phyloP scores from a whole-genome alignment of 768 basidiomycete genomes.

The Boletus tylopilopsis region DNA sequence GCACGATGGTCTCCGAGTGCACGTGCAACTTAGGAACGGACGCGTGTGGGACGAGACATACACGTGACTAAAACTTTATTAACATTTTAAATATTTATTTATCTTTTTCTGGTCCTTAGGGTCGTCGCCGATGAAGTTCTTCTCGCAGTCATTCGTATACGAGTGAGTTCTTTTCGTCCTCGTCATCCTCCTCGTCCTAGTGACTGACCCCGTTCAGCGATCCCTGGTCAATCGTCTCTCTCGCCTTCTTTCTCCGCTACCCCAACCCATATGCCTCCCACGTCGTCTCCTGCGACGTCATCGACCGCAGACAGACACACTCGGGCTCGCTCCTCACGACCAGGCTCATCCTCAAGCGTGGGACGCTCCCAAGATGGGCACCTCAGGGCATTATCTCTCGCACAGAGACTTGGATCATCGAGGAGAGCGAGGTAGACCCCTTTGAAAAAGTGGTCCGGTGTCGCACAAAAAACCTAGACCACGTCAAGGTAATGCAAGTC shows the following conservation, averaged over 20 bases:
- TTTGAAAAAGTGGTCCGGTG: slow-evolving; percentile 72
- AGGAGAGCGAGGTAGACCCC: slow-evolving; percentile 92
- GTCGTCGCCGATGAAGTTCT: slow-evolving; percentile 53
- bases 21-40: slow-evolving; percentile 39
- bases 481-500: slow-evolving; percentile 91
- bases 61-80: slow-evolving; percentile 11
- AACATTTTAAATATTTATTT: background rate
- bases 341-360: slow-evolving; percentile 88
- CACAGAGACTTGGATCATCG: slow-evolving; percentile 91
- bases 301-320: slow-evolving; percentile 73
- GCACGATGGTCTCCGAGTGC: slow-evolving; percentile 67
- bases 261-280: slow-evolving; percentile 94
- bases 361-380: slow-evolving; percentile 90
- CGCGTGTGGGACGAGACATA: slow-evolving; percentile 54
- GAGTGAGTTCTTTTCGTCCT: slow-evolving; percentile 38
- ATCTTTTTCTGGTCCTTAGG: slow-evolving; percentile 16
- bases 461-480: slow-evolving; percentile 86
- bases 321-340: slow-evolving; percentile 79
- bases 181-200: no score
- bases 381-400: slow-evolving; percentile 77
- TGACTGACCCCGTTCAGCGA: slow-evolving; percentile 52
- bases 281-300: slow-evolving; percentile 93
- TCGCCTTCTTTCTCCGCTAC: slow-evolving; percentile 93
- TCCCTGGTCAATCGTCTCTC: slow-evolving; percentile 88
- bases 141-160: slow-evolving; percentile 53